Conservation (phyloP, 2,329 filamentous ascomycete species). For the Colletotrichum cereale region DNA sequence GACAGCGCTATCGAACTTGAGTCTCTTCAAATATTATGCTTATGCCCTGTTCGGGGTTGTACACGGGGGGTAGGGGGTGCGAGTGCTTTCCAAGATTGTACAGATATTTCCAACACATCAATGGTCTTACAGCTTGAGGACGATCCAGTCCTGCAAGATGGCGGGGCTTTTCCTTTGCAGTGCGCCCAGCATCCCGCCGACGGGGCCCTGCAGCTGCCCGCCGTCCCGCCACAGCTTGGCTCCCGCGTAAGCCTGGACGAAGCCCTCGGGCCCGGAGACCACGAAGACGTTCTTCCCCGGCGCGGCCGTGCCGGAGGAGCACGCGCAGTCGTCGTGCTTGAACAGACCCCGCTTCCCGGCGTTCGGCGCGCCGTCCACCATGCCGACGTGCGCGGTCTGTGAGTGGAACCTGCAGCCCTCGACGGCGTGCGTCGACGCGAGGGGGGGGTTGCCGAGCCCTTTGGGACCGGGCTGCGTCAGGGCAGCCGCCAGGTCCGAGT, state of each 20-base stretch:
- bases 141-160: constrained; percentile 60
- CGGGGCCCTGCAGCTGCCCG: constrained; percentile 78
- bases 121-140: constrained; percentile 56
- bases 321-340: constrained; percentile 43
- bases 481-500: constrained; percentile 58
- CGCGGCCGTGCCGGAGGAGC: constrained; percentile 42
- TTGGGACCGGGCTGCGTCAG: constrained; percentile 43
- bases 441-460: constrained; percentile 50
- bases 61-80: neutral
- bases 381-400: constrained; percentile 44
- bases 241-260: constrained; percentile 84
- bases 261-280: constrained; percentile 91
- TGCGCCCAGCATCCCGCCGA: constrained; percentile 75
- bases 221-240: constrained; percentile 82
- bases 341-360: constrained; percentile 22
- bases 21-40: constrained; percentile 7
- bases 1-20: constrained; percentile 39
- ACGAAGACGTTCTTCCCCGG: constrained; percentile 76
- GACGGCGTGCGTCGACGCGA: constrained; percentile 44
- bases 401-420: constrained; percentile 47
- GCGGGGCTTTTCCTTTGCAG: constrained; percentile 63
- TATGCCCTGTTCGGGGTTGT: neutral
- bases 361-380: constrained; percentile 42
- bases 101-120: neutral
- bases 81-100: neutral